Evolutionary conservation across 371 early-diverging fungal genomes (phyloP).

Genomic region (Haplosporangium sp.): DNA sequence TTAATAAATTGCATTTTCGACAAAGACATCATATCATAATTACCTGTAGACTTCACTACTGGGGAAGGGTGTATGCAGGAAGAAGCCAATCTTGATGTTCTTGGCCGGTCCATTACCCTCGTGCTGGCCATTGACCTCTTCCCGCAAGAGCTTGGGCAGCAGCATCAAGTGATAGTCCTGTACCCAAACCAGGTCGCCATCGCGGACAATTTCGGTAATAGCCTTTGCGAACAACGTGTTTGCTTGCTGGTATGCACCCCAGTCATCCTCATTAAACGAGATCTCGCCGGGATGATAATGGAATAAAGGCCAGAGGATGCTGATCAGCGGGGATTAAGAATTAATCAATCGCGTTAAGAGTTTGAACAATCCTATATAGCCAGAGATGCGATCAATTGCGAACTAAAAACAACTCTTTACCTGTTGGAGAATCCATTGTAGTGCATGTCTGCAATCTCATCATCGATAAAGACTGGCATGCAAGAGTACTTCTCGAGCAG

Average conservation of each 20-base stretch:
- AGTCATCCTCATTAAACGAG: constrained; percentile 90
- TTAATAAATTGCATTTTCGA: too few species aligned
- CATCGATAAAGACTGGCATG: constrained; percentile 96
- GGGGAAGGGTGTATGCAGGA: constrained; percentile 99
- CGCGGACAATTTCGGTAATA: constrained; percentile 81
- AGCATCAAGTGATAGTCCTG: constrained; percentile 99
- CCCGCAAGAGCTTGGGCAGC: constrained; percentile 89
- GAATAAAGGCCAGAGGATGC: constrained; percentile 98
- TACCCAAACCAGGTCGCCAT: constrained; percentile 99
- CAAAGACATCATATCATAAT: too few species aligned
- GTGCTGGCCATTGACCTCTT: constrained; percentile 58
- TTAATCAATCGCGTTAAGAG: neutral
- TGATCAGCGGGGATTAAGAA: constrained; percentile 24
- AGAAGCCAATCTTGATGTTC: constrained; percentile 97
- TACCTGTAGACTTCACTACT: constrained; percentile 93
- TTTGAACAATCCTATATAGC: constrained; percentile 23
- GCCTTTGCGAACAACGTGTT: constrained; percentile 93
- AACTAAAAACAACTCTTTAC: constrained; percentile 37
- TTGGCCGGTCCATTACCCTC: constrained; percentile 55
- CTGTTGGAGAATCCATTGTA: constrained; percentile 99
- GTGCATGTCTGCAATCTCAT: constrained; percentile 96
- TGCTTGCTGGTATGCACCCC: constrained; percentile 96
- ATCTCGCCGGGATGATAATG: constrained; percentile 99
- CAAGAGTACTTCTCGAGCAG: constrained; percentile 87
- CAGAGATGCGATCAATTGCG: neutral